Evolutionary conservation across 2,329 filamentous ascomycete genomes (phyloP), one percentile per base, ranked within the genome.

Genomic region (Colletotrichum kahawae): DNA sequence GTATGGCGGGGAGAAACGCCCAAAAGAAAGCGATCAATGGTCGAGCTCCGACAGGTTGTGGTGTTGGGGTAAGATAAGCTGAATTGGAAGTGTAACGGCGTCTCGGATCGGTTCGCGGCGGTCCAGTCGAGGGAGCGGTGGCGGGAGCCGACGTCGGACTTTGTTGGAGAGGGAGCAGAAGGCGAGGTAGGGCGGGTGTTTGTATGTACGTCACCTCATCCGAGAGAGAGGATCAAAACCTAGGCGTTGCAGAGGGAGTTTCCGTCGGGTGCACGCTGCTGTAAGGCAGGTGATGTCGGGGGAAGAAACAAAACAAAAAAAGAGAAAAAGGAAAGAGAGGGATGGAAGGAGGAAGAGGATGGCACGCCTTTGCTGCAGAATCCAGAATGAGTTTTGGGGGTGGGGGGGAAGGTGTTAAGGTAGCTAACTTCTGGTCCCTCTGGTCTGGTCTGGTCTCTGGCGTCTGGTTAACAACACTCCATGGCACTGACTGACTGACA

Each of bases 1-100:
- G 51, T 48, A 59, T 70, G 68, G 65, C 68, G 75, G 71, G 73
- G 69, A 69, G 56, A 68, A 57, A 48, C 66, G 34, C 36, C 38
- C n/a, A 76, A 76, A 70, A 76, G 70, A 67, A 64, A 66, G 54
- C 31, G 62, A 65, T 70, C 70, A 65, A 34, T 33, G 33, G 70
- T 66, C 36, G 73, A 76, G 63, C 62, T 68, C 56, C 57, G 43
- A 43, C 24, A 51, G 63, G 36, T 34, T 24, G 43, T 51, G 43
- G 43, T 51, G 34, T 74, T 70, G 71, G 71, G 71, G 71, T 74
- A 74, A 29, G 59, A 71, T 56, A 14, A 51, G 43, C 43, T 51
- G 43, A 51, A 51, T 51, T 62, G 51, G 29, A 24, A 54, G 38
- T 66, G 27, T 57, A 63, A 63, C 56, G 63, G 56, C 38, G 62